phyloP scores from a whole-genome alignment of 169 alveolate species.

The Babesia caballi region DNA sequence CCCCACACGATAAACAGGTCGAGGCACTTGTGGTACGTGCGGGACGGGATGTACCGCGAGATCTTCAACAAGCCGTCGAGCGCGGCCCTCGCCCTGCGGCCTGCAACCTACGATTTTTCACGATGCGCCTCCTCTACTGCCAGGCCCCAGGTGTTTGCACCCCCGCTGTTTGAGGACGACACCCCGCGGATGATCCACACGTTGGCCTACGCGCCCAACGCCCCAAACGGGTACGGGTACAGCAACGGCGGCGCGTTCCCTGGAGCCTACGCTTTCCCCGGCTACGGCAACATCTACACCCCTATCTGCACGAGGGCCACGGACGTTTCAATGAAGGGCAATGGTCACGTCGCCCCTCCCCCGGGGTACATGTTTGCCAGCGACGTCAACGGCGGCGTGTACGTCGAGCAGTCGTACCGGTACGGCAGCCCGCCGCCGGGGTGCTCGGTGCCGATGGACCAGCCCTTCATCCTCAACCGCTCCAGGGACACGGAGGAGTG shows the following conservation, averaged over 20 bases:
- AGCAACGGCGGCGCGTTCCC: not conserved
- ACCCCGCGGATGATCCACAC: not conserved
- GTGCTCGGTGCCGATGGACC: not conserved
- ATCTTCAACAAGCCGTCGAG: not conserved
- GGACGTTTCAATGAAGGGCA: not conserved
- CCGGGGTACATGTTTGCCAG: not conserved
- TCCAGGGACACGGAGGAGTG: slow-evolving; percentile 16
- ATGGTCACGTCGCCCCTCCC: not conserved
- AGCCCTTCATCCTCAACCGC: not conserved
- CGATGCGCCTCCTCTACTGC: not conserved
- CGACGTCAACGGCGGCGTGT: not conserved
- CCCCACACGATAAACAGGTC: not conserved
- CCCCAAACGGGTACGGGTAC: not conserved
- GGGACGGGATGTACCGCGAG: slow-evolving; percentile 21
- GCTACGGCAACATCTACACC: not conserved
- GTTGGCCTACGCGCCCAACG: not conserved
- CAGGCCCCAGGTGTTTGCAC: not conserved
- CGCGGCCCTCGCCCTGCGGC: not conserved
- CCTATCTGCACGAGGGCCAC: not conserved
- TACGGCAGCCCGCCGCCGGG: slow-evolving; percentile 8
- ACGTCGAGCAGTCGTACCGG: not conserved
- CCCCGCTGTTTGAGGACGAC: not conserved
- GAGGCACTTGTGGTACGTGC: slow-evolving; percentile 14
- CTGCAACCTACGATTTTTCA: slow-evolving; percentile 1
- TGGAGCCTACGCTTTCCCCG: not conserved